A percentile compares a stretch with the other conserved stretches of the same genome.
Conservation (phyloP, 768 basidiomycete species). For the Pulveroboletus sp. region DNA sequence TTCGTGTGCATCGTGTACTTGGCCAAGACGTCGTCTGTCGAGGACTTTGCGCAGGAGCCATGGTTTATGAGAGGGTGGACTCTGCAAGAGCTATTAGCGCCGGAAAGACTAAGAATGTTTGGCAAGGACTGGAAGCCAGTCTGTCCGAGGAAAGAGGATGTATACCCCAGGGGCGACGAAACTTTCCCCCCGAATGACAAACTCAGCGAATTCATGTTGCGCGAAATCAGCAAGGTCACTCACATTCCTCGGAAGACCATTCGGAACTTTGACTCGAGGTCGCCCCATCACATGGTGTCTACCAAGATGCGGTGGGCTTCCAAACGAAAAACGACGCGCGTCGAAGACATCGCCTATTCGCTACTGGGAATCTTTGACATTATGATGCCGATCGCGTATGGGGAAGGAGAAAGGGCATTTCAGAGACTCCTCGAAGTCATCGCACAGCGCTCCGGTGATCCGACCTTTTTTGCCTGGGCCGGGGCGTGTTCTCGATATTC, state of each 20-base stretch:
- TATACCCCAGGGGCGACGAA: neutral
- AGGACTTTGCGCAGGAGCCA: slow-evolving; percentile 1
- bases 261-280: slow-evolving; percentile 2
- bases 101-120: slow-evolving; percentile 5
- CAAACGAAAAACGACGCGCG: slow-evolving; percentile 9
- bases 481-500: slow-evolving; percentile 7
- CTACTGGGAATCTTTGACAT: too few species aligned
- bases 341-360: neutral
- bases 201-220: slow-evolving; percentile 7
- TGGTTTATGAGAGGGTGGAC: too few species aligned
- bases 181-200: slow-evolving; percentile 12
- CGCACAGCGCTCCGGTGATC: slow-evolving; percentile 10
- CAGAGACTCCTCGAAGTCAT: slow-evolving; percentile 11
- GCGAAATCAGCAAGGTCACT: neutral
- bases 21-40: slow-evolving; percentile 1
- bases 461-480: slow-evolving; percentile 13
- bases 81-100: slow-evolving; percentile 2
- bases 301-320: slow-evolving; percentile 16
- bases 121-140: slow-evolving; percentile 10
- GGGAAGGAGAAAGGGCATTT: slow-evolving; percentile 5
- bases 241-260: neutral
- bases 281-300: slow-evolving; percentile 4
- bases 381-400: too few species aligned
- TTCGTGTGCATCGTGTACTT: slow-evolving; percentile 13
- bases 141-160: neutral